Evolutionary conservation across 495 filamentous ascomycete genomes (phyloP).

Genomic region (Daldinia caldariorum): DNA sequence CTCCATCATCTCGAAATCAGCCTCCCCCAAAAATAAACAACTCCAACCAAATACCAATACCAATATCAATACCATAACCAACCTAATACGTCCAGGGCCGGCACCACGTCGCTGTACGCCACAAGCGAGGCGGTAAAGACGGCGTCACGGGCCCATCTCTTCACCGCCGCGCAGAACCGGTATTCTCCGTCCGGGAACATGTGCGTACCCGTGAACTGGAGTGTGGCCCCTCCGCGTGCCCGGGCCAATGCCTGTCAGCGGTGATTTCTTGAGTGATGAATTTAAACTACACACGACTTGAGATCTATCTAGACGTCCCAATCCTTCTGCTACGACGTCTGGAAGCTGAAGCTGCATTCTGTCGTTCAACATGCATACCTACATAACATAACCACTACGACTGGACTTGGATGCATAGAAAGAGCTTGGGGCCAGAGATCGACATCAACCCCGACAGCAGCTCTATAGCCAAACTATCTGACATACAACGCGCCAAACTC

Average conservation of each 20-base stretch:
- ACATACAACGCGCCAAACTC: not conserved
- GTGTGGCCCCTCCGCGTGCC: not conserved
- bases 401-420: not conserved
- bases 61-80: too few relatives aligned
- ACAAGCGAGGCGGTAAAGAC: not conserved
- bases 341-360: not conserved
- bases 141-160: not conserved
- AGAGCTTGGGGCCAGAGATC: not conserved
- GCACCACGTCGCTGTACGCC: conserved; percentile 3
- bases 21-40: too few relatives aligned
- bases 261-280: not conserved
- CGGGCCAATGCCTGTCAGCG: not conserved
- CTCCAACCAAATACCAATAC: too few relatives aligned
- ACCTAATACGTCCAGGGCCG: too few relatives aligned
- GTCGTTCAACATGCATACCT: too few relatives aligned
- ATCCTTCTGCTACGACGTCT: not conserved
- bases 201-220: too few relatives aligned
- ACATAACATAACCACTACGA: too few relatives aligned
- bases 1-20: too few relatives aligned
- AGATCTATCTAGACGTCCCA: not conserved
- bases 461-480: not conserved
- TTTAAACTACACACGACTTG: not conserved
- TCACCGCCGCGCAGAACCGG: conserved; percentile 8
- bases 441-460: not conserved
- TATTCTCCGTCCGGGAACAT: not conserved